Percentiles rank a stretch among this genome's conserved stretches.
These are phyloP conservation scores for Auricularia sp. DNA, from an alignment of 768 basidiomycete genomes.

Conservation along the genomic window DNA sequence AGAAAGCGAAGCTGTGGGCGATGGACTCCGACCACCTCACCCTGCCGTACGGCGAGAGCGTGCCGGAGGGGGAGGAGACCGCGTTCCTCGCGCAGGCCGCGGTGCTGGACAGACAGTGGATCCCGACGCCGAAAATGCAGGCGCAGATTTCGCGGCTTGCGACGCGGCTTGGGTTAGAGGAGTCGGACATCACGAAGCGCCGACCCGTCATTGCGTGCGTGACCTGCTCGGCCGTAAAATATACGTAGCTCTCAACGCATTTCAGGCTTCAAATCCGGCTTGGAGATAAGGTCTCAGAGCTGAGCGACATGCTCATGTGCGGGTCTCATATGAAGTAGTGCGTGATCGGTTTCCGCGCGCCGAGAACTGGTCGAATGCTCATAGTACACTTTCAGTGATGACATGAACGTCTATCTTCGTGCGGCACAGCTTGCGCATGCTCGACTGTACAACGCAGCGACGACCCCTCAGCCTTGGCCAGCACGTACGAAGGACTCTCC, in stretches of 20 bases:
- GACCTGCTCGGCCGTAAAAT: neutral
- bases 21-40: neutral
- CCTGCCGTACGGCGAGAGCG: constrained; percentile 1
- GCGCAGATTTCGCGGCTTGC: neutral
- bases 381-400: neutral
- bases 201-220: neutral
- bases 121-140: neutral
- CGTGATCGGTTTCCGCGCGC: neutral
- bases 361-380: no score
- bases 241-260: neutral
- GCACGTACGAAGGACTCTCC: neutral
- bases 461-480: neutral
- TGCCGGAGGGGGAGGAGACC: neutral
- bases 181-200: neutral
- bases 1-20: neutral
- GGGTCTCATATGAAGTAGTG: neutral
- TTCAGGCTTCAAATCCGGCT: neutral
- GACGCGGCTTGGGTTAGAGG: neutral
- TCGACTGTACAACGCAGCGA: neutral
- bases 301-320: neutral
- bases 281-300: neutral
- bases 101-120: neutral
- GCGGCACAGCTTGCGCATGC: neutral
- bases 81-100: neutral
- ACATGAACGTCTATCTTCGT: neutral